Conservation (phyloP, 2,329 filamentous ascomycete species). For the Alternaria atra region DNA sequence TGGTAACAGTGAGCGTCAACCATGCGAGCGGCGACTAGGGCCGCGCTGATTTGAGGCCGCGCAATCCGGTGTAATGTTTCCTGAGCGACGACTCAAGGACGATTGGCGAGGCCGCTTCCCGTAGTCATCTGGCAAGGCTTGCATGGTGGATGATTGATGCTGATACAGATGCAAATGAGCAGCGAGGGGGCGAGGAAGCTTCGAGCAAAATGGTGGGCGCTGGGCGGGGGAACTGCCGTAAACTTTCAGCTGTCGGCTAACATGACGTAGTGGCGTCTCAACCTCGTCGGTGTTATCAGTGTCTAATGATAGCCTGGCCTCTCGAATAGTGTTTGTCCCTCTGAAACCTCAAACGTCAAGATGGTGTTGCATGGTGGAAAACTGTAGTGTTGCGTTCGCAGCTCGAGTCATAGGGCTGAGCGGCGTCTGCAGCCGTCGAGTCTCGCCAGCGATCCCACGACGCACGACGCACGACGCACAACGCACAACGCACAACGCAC, state of each 20-base stretch:
- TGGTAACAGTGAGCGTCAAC: conserved; percentile 14
- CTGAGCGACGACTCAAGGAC: conserved; percentile 13
- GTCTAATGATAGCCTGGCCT: not conserved
- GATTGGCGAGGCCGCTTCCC: conserved; percentile 24
- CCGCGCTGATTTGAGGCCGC: conserved; percentile 25
- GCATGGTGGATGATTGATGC: conserved; percentile 27
- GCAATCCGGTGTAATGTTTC: conserved; percentile 29
- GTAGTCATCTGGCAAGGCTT: conserved; percentile 31
- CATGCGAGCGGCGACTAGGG: conserved; percentile 8
- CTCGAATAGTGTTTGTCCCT: not conserved
- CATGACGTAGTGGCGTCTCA: conserved; percentile 16
- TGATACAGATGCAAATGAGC: conserved; percentile 15
- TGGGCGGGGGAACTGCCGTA: conserved; percentile 3
- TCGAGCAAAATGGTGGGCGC: not conserved
- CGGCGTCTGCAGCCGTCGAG: conserved; percentile 28
- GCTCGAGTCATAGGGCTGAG: conserved; percentile 48
- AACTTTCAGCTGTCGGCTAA: conserved; percentile 10
- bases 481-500: conserved; percentile 21
- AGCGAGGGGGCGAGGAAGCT: conserved; percentile 7
- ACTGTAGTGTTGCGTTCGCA: conserved; percentile 22
- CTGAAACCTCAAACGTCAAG: conserved; percentile 19
- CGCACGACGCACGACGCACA: conserved; percentile 23
- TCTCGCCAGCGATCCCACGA: conserved; percentile 33
- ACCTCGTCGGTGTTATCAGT: not conserved
- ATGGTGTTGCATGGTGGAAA: conserved; percentile 6